phyloP scores from a whole-genome alignment of 305 asterid species.

The Petunia hybrid region DNA sequence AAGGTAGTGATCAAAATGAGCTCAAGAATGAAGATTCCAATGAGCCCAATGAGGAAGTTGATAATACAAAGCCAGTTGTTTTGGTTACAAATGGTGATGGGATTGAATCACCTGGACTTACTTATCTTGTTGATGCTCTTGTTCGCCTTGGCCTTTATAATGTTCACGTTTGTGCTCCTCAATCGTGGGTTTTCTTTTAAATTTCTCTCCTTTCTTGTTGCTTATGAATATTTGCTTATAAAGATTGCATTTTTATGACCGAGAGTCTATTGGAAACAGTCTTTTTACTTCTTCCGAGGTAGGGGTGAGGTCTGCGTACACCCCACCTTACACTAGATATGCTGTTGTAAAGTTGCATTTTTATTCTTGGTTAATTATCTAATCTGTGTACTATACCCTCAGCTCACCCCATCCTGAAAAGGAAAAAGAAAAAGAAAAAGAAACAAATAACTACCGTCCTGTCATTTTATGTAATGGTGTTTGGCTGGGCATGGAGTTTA shows the following conservation, averaged over 20 bases:
- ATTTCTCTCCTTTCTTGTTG: neutral
- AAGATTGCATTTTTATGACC: neutral
- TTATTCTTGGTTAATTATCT: neutral
- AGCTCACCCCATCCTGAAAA: neutral
- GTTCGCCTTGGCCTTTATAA: conserved; percentile 61
- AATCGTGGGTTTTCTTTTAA: conserved; percentile 56
- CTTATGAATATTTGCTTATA: neutral
- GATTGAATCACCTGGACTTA: conserved; percentile 86
- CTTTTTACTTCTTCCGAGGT: too few relatives aligned
- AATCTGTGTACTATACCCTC: neutral
- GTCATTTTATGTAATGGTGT: too few relatives aligned
- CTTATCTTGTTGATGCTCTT: conserved; percentile 74
- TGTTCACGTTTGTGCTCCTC: conserved; percentile 85
- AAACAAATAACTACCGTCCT: too few relatives aligned
- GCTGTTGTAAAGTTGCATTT: too few relatives aligned
- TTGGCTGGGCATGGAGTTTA: too few relatives aligned
- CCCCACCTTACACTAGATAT: too few relatives aligned
- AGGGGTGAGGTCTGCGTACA: too few relatives aligned
- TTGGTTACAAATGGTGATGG: conserved; percentile 91
- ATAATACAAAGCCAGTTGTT: conserved; percentile 65
- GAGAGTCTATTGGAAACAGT: too few relatives aligned
- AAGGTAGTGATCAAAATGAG: conserved; percentile 42
- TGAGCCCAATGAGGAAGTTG: conserved; percentile 50
- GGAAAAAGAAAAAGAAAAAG: too few relatives aligned
- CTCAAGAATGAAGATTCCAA: conserved; percentile 41